A percentile compares a stretch with the other conserved stretches of the same genome.
phyloP scores from a whole-genome alignment of 23 red algal species.

The Gracilaria gracilis region DNA sequence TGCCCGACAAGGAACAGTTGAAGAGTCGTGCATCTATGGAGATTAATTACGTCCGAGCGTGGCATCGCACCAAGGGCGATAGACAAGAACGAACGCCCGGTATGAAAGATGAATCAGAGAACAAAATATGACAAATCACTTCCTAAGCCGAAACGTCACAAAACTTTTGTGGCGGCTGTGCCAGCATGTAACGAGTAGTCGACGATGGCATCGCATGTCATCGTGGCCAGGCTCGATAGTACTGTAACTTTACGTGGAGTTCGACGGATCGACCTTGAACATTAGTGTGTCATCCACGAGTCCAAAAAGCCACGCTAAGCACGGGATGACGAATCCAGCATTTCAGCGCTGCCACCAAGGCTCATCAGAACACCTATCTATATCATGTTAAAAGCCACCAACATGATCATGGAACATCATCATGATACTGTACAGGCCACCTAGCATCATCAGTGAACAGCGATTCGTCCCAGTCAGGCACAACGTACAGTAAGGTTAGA shows the following conservation, averaged over 20 bases:
- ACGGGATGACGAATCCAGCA: too few species aligned
- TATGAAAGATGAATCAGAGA: background rate
- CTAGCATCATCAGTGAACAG: background rate
- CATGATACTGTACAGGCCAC: background rate
- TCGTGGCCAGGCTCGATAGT: too few species aligned
- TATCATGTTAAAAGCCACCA: too few species aligned
- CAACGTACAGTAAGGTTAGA: too few species aligned
- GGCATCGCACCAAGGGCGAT: conserved; percentile 22
- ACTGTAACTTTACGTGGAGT: background rate
- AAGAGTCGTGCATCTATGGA: conserved; percentile 19
- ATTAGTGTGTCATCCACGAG: background rate
- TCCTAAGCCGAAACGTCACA: background rate
- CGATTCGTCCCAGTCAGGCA: background rate
- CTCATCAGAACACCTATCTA: too few species aligned
- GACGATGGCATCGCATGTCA: background rate
- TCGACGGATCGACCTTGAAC: background rate
- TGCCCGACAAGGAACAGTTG: conserved; percentile 28
- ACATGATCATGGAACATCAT: too few species aligned
- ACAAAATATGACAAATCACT: background rate
- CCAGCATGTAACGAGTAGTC: background rate
- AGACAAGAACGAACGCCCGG: conserved; percentile 9
- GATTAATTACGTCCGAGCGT: conserved; percentile 42
- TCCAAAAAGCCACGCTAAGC: too few species aligned
- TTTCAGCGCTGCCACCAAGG: too few species aligned
- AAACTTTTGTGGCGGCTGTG: too few species aligned